A percentile compares a stretch with the other conserved stretches of the same genome.
These are phyloP conservation scores for Penicillium capsulatum DNA, from an alignment of 2,329 filamentous ascomycete species.

Conservation along the genomic window DNA sequence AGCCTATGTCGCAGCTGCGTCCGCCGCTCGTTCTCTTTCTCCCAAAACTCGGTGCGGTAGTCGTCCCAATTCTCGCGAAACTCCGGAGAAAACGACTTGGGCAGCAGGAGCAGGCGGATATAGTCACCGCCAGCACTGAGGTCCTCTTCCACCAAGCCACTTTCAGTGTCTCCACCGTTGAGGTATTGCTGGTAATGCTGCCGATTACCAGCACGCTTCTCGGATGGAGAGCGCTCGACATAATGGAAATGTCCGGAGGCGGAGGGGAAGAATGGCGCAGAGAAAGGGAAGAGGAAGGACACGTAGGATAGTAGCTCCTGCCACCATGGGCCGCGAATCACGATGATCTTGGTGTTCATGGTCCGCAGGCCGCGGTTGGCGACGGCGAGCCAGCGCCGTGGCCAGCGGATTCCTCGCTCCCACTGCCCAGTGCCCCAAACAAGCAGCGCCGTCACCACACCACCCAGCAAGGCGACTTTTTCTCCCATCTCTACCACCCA, in stretches of 20 bases:
- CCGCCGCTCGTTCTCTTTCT: conserved; percentile 87
- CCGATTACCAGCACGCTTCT: conserved; percentile 37
- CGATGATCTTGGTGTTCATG: conserved; percentile 95
- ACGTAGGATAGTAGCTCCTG: conserved; percentile 69
- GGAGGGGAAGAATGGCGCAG: conserved; percentile 59
- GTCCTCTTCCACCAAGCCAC: conserved; percentile 73
- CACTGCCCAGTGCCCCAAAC: conserved; percentile 96
- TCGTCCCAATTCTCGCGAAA: conserved; percentile 97
- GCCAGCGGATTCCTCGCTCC: conserved; percentile 93
- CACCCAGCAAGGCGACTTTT: conserved; percentile 87
- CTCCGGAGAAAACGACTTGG: conserved; percentile 90
- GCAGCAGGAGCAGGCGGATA: conserved; percentile 81
- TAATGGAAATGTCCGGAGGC: conserved; percentile 69
- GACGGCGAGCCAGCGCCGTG: conserved; percentile 80
- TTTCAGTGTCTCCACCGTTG: conserved; percentile 59
- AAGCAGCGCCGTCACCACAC: conserved; percentile 77
- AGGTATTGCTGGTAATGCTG: conserved; percentile 37
- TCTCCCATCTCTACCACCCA: conserved; percentile 90
- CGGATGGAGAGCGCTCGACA: conserved; percentile 57
- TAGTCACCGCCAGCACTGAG: conserved; percentile 85
- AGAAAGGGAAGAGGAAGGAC: conserved; percentile 74
- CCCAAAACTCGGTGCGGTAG: conserved; percentile 93
- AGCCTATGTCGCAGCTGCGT: conserved; percentile 67
- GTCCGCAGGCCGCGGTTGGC: conserved; percentile 84
- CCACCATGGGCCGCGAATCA: conserved; percentile 79